Conservation (phyloP, 306 rosid genomes). For the Inga oerstediana region DNA sequence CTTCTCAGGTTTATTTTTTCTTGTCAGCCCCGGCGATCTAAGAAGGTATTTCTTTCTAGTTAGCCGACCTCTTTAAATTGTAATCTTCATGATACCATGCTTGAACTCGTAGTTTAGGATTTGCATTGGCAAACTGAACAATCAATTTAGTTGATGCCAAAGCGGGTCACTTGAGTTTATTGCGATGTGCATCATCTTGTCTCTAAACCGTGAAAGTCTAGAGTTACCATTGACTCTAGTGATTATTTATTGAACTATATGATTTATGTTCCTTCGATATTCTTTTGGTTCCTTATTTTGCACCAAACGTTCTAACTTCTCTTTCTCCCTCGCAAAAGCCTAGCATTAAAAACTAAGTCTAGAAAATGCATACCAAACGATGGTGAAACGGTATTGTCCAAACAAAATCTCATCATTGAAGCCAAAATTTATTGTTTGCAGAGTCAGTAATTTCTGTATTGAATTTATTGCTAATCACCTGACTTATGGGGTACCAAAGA, state of each 20-base stretch:
- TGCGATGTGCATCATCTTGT: not conserved
- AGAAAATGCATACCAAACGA: not conserved
- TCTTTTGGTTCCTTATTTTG: not conserved
- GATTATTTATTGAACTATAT: not conserved
- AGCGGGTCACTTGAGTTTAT: not conserved
- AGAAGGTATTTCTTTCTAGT: conserved; percentile 52
- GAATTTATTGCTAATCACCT: not conserved
- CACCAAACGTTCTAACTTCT: not conserved
- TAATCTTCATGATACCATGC: not conserved
- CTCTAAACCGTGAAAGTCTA: not conserved
- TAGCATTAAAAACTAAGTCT: not conserved
- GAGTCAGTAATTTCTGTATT: not conserved
- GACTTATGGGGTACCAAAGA: not conserved
- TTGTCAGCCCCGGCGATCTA: conserved; percentile 84
- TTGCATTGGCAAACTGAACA: conserved; percentile 9
- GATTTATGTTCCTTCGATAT: not conserved
- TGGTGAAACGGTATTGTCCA: not conserved
- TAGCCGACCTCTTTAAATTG: conserved; percentile 1
- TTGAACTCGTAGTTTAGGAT: conserved; percentile 22
- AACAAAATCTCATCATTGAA: not conserved
- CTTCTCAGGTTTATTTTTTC: conserved; percentile 88
- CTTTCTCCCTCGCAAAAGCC: not conserved
- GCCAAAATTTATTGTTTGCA: not conserved
- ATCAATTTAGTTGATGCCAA: conserved; percentile 2
- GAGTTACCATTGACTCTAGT: not conserved